These are phyloP conservation scores for Raphidocelis subcapitata DNA, from an alignment of 139 green algal genomes.

Conservation along the genomic window DNA sequence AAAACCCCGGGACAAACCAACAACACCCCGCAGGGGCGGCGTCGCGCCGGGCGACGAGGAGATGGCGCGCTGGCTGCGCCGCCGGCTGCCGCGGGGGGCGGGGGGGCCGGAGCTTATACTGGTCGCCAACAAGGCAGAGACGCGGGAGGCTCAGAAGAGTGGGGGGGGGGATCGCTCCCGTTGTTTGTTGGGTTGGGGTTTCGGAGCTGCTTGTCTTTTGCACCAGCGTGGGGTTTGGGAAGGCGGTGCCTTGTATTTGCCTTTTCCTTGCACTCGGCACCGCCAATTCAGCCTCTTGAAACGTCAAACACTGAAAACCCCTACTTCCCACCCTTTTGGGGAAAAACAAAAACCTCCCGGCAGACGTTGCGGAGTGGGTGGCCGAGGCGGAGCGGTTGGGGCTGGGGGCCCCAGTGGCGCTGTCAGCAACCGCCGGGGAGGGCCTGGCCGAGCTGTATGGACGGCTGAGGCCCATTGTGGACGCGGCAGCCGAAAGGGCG, in stretches of 20 bases:
- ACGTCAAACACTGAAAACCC: too few species aligned
- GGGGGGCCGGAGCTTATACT: conserved; percentile 47
- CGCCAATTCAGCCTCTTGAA: too few species aligned
- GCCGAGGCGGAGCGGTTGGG: conserved; percentile 44
- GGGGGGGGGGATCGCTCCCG: neutral
- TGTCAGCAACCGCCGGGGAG: conserved; percentile 88
- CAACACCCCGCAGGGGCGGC: conserved; percentile 37
- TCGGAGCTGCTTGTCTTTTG: too few species aligned
- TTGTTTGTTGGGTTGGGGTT: too few species aligned
- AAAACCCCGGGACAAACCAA: neutral
- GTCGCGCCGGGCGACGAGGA: conserved; percentile 62
- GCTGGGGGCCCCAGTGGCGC: conserved; percentile 76
- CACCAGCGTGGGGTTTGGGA: too few species aligned
- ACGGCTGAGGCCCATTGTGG: conserved; percentile 64
- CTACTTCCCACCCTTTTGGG: too few species aligned
- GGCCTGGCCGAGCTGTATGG: conserved; percentile 86
- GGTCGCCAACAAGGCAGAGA: conserved; percentile 90
- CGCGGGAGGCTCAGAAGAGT: conserved; percentile 10
- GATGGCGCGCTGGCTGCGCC: conserved; percentile 72
- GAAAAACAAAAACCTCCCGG: neutral
- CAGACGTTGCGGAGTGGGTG: neutral
- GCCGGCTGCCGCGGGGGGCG: neutral
- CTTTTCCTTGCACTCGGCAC: too few species aligned
- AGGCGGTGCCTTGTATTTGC: too few species aligned
- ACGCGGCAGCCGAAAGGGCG: conserved; percentile 22